Evolutionary conservation across 1,139 yeast genomes (phyloP).

Genomic region (Saccharomyces hybrid): DNA sequence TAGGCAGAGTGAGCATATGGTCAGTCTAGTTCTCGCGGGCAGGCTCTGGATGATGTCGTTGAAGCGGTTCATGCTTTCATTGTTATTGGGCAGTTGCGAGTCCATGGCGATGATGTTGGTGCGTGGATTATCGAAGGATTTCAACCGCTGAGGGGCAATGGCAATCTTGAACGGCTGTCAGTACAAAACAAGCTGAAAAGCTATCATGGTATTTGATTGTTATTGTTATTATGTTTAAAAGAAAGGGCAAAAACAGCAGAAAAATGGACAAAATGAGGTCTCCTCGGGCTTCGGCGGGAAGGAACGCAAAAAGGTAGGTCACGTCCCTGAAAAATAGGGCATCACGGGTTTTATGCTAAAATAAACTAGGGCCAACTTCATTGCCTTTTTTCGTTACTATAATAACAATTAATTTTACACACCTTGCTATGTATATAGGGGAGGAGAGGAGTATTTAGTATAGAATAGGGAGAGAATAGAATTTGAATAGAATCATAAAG

Average conservation of each 20-base stretch:
- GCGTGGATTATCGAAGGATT: background rate
- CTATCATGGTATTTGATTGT: background rate
- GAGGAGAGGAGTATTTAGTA: background rate
- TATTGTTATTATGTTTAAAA: background rate
- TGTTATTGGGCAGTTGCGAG: background rate
- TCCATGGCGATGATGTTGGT: background rate
- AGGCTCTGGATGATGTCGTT: conserved; percentile 19
- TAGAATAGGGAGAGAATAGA: background rate
- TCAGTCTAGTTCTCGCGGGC: conserved; percentile 23
- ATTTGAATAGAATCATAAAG: background rate
- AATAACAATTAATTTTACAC: background rate
- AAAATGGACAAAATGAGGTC: background rate
- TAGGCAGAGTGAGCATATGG: conserved; percentile 20
- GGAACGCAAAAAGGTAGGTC: background rate
- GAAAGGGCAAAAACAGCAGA: background rate
- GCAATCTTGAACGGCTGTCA: background rate
- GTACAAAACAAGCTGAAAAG: no score
- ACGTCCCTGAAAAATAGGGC: no score
- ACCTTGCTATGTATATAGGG: background rate
- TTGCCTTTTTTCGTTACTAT: no score
- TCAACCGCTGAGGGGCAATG: background rate
- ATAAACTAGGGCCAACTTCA: no score
- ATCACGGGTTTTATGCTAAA: no score
- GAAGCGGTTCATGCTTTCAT: conserved; percentile 19
- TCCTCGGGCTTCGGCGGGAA: background rate